Percentiles rank a stretch among this genome's conserved stretches.
Conservation (phyloP, 495 filamentous ascomycete genomes). For the Neurospora terricola region DNA sequence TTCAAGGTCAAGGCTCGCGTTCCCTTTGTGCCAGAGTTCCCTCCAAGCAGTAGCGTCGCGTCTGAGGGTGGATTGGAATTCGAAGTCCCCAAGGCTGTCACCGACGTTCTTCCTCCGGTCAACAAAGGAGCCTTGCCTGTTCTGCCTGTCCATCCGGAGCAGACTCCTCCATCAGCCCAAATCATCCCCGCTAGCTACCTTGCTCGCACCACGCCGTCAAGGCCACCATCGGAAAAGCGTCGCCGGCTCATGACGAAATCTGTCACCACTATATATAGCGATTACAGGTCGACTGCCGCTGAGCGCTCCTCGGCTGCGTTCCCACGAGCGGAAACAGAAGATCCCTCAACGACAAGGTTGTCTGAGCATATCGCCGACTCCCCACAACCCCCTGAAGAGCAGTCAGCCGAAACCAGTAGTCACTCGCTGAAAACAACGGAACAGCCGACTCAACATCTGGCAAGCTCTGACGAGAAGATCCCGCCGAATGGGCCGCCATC, state of each 20-base stretch:
- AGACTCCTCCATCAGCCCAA: constrained; percentile 33
- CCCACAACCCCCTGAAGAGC: neutral
- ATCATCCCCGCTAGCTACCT: constrained; percentile 27
- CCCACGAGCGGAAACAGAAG: neutral
- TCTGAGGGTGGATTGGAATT: constrained; percentile 47
- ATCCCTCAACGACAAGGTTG: neutral
- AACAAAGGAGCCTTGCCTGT: constrained; percentile 9
- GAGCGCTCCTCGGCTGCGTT: neutral
- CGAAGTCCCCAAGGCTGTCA: constrained; percentile 40
- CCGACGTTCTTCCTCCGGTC: constrained; percentile 15
- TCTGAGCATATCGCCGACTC: neutral
- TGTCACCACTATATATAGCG: neutral
- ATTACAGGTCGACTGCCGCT: neutral
- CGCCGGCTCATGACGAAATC: constrained; percentile 9
- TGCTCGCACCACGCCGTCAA: neutral
- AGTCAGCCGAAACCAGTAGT: neutral
- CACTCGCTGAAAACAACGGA: neutral
- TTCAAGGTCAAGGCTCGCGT: neutral
- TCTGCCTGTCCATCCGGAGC: neutral
- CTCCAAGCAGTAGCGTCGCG: constrained; percentile 22
- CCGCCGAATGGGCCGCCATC: constrained; percentile 16
- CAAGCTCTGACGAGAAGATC: constrained; percentile 5
- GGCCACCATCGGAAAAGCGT: constrained; percentile 1
- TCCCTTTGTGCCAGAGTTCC: constrained; percentile 7
- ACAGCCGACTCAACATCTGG: neutral